phyloP scores from a whole-genome alignment of 2,329 filamentous ascomycete genomes.

The Colletotrichum noveboracense region DNA sequence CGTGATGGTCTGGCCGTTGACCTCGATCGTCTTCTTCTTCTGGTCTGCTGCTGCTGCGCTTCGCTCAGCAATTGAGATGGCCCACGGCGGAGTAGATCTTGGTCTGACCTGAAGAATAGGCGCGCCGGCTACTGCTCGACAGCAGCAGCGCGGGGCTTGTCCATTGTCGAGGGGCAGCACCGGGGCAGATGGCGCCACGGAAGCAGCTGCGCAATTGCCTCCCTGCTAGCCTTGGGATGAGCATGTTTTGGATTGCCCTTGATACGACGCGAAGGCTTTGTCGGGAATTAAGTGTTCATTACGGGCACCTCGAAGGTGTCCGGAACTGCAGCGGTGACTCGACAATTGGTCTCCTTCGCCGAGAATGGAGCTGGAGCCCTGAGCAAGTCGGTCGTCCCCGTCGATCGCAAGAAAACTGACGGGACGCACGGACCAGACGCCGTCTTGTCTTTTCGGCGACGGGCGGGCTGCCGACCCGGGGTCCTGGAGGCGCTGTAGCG shows the following conservation, averaged over 20 bases:
- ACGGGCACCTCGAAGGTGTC: not conserved
- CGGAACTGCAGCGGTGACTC: not conserved
- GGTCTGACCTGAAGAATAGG: slow-evolving; percentile 28
- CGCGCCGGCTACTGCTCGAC: not conserved
- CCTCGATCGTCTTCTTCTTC: slow-evolving; percentile 46
- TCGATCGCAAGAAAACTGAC: not conserved
- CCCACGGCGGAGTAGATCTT: not conserved
- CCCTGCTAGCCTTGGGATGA: slow-evolving; percentile 12
- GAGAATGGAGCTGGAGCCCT: not conserved
- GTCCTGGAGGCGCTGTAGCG: not conserved
- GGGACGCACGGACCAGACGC: not conserved
- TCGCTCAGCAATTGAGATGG: not conserved
- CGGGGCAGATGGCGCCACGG: not conserved
- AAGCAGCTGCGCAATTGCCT: slow-evolving; percentile 17
- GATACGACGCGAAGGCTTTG: not conserved
- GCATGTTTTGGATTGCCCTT: slow-evolving; percentile 1
- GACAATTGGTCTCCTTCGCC: not conserved
- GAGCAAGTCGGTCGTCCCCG: not conserved
- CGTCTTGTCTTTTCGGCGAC: not conserved
- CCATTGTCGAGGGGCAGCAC: not conserved
- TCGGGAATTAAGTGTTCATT: not conserved
- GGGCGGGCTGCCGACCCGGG: slow-evolving; percentile 12
- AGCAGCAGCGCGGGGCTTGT: not conserved
- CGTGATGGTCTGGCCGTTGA: slow-evolving; percentile 68
- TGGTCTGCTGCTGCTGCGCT: slow-evolving; percentile 12